Evolutionary conservation across 2,329 filamentous ascomycete genomes (phyloP).

Genomic region (Berkeleyomyces basicola): DNA sequence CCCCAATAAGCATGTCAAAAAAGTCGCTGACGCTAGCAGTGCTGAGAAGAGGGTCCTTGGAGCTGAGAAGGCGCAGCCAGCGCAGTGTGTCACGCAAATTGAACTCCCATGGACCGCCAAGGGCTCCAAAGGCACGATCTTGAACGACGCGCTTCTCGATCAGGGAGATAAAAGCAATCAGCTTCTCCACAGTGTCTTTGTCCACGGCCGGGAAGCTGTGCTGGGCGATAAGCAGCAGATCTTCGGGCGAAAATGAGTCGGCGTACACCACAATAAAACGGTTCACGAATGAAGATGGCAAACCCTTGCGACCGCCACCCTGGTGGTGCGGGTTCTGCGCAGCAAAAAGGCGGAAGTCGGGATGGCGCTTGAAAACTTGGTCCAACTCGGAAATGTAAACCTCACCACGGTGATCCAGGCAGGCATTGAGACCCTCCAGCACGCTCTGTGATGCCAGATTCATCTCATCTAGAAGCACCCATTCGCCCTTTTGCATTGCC

Average conservation of each 20-base stretch:
- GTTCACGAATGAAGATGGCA: constrained; percentile 93
- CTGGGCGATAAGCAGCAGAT: constrained; percentile 66
- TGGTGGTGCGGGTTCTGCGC: constrained; percentile 97
- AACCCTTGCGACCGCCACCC: constrained; percentile 82
- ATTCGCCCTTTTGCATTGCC: constrained; percentile 92
- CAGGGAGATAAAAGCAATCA: constrained; percentile 68
- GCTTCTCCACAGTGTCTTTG: constrained; percentile 39
- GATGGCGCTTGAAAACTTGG: constrained; percentile 80
- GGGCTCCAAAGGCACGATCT: constrained; percentile 39
- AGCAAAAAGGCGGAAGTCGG: constrained; percentile 84
- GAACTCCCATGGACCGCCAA: constrained; percentile 82
- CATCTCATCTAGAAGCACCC: constrained; percentile 97
- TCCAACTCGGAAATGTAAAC: constrained; percentile 92
- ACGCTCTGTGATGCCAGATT: constrained; percentile 95
- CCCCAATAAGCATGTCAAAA: constrained; percentile 65
- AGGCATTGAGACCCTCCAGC: constrained; percentile 88
- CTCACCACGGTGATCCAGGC: constrained; percentile 87
- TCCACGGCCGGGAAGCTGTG: constrained; percentile 56
- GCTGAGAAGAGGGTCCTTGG: constrained; percentile 19
- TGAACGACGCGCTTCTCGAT: constrained; percentile 56
- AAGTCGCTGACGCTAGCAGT: constrained; percentile 50
- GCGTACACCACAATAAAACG: constrained; percentile 96
- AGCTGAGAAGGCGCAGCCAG: constrained; percentile 62
- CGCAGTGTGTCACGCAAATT: constrained; percentile 80
- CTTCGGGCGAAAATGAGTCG: constrained; percentile 67